A percentile compares a stretch with the other conserved stretches of the same genome.
Conservation (phyloP, 2,329 filamentous ascomycete genomes). For the Diaporthe destruens region DNA sequence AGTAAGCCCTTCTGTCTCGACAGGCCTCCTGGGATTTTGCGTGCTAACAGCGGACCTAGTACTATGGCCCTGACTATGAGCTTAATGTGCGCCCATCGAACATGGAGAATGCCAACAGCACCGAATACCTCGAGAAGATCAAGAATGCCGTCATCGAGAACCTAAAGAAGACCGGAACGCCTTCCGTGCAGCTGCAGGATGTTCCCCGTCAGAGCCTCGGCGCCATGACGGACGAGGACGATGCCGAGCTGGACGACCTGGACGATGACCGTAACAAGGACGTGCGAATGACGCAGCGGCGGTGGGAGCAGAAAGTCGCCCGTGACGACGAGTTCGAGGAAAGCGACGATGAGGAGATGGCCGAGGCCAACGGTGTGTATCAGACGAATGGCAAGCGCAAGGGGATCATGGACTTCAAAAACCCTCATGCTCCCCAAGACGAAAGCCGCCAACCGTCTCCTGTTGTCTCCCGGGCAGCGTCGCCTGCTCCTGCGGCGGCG, state of each 20-base stretch:
- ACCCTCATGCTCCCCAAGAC: constrained; percentile 59
- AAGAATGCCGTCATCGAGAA: constrained; percentile 87
- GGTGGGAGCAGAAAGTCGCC: constrained; percentile 83
- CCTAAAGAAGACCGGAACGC: constrained; percentile 85
- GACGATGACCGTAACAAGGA: constrained; percentile 92
- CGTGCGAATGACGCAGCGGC: constrained; percentile 81
- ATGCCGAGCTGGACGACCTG: constrained; percentile 74
- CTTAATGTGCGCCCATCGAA: constrained; percentile 90
- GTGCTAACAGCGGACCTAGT: constrained; percentile 63
- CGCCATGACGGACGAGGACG: constrained; percentile 73
- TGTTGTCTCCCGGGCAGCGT: constrained; percentile 40
- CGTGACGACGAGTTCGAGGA: constrained; percentile 87
- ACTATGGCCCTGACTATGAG: constrained; percentile 91
- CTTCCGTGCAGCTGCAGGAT: constrained; percentile 92
- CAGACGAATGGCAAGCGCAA: constrained; percentile 61
- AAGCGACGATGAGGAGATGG: constrained; percentile 90
- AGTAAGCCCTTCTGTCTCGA: constrained; percentile 54
- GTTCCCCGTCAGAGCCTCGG: constrained; percentile 73
- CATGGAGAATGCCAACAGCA: constrained; percentile 91
- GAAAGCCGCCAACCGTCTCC: constrained; percentile 41
- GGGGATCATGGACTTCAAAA: constrained; percentile 65
- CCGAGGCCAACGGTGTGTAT: constrained; percentile 78
- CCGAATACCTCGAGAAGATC: constrained; percentile 84
- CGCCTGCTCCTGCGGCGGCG: constrained; percentile 30
- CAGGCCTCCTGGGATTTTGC: neutral